phyloP scores from a whole-genome alignment of 192 early-diverging fungal species.

The Backusella australiensis region DNA sequence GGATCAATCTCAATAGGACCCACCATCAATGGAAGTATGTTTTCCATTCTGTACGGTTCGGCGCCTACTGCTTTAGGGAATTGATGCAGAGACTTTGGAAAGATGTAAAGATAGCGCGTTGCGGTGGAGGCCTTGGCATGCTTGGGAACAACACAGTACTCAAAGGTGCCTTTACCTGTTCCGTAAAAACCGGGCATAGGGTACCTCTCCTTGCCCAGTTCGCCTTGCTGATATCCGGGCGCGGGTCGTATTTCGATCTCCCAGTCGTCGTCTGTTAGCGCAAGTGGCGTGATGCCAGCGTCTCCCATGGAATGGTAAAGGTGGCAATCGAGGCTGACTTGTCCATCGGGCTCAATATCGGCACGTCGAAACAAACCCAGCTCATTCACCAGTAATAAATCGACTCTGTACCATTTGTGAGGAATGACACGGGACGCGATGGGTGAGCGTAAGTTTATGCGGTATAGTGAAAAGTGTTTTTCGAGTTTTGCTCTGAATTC shows the following conservation, averaged over 20 bases:
- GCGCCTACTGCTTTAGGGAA: slow-evolving; percentile 10
- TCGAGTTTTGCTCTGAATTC: slow-evolving; percentile 29
- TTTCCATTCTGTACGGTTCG: slow-evolving; percentile 4
- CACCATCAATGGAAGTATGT: slow-evolving; percentile 18
- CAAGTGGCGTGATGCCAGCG: slow-evolving; percentile 2
- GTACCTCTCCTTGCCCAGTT: background rate
- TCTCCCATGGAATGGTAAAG: background rate
- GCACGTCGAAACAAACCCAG: slow-evolving; percentile 24
- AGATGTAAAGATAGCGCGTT: slow-evolving; percentile 9
- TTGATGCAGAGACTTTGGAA: background rate
- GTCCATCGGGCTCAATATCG: slow-evolving; percentile 24
- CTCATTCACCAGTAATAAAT: slow-evolving; percentile 34
- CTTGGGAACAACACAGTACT: slow-evolving; percentile 12
- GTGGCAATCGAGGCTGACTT: slow-evolving; percentile 17
- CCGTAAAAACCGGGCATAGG: slow-evolving; percentile 17
- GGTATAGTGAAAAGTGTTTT: slow-evolving; percentile 30
- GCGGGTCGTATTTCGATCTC: slow-evolving; percentile 17
- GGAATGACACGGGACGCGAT: slow-evolving; percentile 2
- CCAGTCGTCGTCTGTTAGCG: background rate
- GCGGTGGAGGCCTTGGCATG: background rate
- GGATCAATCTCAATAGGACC: slow-evolving; percentile 15
- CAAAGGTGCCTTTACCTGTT: slow-evolving; percentile 25
- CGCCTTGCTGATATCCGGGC: background rate
- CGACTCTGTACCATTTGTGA: slow-evolving; percentile 31
- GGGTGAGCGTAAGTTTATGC: slow-evolving; percentile 22